Evolutionary conservation across 129 eudicot genomes (phyloP).

Genomic region (Lactuca saligna): DNA sequence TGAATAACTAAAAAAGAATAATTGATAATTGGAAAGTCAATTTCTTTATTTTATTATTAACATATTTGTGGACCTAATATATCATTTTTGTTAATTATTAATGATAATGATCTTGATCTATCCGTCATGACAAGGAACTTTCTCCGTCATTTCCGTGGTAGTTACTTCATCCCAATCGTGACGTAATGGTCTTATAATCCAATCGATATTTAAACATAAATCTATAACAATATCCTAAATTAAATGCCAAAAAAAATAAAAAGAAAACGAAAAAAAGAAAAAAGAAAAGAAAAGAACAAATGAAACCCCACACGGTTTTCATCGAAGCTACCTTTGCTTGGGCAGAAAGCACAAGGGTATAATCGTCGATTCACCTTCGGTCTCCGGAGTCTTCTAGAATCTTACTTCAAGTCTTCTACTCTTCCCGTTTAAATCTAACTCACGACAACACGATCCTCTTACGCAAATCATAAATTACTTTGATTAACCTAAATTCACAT

Average conservation of each 20-base stretch:
- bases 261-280: too few relatives aligned
- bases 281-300: too few relatives aligned
- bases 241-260: background rate
- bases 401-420: background rate
- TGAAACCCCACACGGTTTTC: conserved; percentile 4
- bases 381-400: conserved; percentile 1
- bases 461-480: too few relatives aligned
- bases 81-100: too few relatives aligned
- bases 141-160: background rate
- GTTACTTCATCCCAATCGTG: background rate
- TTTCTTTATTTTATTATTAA: too few relatives aligned
- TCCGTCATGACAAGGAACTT: background rate
- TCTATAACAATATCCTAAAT: background rate
- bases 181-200: background rate
- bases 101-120: background rate
- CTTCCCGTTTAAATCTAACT: background rate
- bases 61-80: too few relatives aligned
- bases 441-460: background rate
- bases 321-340: background rate
- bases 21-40: too few relatives aligned
- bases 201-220: background rate
- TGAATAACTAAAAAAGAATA: too few relatives aligned
- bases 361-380: conserved; percentile 2
- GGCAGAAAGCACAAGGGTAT: conserved; percentile 10
- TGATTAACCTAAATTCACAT: background rate